Conservation (phyloP, 441 rosid species). For the Brassica hybrid region DNA sequence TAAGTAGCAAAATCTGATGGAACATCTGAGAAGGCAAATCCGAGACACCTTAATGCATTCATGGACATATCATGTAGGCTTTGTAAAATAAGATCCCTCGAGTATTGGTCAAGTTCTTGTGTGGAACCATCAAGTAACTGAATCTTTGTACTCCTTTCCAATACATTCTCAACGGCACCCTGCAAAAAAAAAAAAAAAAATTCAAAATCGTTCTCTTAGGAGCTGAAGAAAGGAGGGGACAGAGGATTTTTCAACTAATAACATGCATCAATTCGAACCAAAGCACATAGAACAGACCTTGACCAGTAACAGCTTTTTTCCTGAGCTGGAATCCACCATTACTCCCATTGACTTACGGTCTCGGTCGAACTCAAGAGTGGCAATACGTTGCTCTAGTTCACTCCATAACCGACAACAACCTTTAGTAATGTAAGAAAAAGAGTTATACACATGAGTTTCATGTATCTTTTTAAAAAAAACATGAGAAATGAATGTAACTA, state of each 20-base stretch:
- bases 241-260: not conserved
- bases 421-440: conserved; percentile 26
- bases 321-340: conserved; percentile 76
- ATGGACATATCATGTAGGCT: conserved; percentile 78
- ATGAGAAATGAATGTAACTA: not conserved
- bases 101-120: conserved; percentile 62
- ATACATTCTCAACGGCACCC: conserved; percentile 93
- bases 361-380: conserved; percentile 94
- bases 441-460: not conserved
- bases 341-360: conserved; percentile 99
- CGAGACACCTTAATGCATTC: conserved; percentile 81
- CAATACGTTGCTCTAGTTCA: conserved; percentile 70
- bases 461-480: conserved; percentile 6
- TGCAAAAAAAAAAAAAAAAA: conserved; percentile 43
- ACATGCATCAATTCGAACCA: not conserved
- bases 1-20: conserved; percentile 72
- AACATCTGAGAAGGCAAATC: conserved; percentile 79
- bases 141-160: conserved; percentile 79
- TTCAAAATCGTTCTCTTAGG: not conserved
- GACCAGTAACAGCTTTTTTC: conserved; percentile 75
- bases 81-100: conserved; percentile 60
- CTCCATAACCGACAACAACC: conserved; percentile 83
- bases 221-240: not conserved
- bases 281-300: conserved; percentile 53
- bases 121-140: conserved; percentile 83